phyloP scores from a whole-genome alignment of 176 grass and related monocot genomes.

The Oryza brachyantha region DNA sequence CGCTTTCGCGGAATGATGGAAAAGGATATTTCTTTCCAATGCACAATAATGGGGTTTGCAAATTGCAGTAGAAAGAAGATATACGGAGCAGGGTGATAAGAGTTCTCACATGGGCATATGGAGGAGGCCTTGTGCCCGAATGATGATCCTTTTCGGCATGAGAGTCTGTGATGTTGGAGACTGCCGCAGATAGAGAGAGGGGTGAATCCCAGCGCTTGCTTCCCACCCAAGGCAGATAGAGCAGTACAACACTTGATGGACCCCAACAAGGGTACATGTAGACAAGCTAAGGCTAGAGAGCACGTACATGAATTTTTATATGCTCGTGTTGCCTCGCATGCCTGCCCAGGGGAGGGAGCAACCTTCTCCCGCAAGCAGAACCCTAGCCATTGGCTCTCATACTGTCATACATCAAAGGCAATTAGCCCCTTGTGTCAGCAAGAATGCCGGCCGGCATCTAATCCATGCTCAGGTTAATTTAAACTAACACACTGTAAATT shows the following conservation, averaged over 20 bases:
- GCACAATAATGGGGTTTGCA: constrained; percentile 49
- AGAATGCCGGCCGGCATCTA: neutral
- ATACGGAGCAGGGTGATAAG: constrained; percentile 31
- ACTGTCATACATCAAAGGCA: constrained; percentile 7
- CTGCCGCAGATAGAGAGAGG: neutral
- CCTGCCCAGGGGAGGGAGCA: constrained; percentile 38
- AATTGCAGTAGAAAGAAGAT: constrained; percentile 44
- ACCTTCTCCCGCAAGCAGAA: constrained; percentile 66
- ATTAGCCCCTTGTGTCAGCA: neutral
- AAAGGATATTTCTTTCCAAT: constrained; percentile 44
- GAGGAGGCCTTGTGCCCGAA: constrained; percentile 61
- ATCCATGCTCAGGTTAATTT: neutral
- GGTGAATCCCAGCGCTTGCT: constrained; percentile 75
- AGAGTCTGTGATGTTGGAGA: constrained; percentile 49
- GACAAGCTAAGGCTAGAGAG: constrained; percentile 45
- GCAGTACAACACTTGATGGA: constrained; percentile 87
- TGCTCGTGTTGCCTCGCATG: constrained; percentile 44
- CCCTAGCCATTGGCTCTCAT: neutral
- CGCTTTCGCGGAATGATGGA: constrained; percentile 58
- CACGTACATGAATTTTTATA: constrained; percentile 47
- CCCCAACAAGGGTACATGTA: constrained; percentile 50
- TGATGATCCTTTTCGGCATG: constrained; percentile 92
- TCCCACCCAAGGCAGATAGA: constrained; percentile 89
- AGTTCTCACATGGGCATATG: constrained; percentile 75
- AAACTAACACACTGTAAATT: neutral